Evolutionary conservation across 2,329 filamentous ascomycete genomes (phyloP), one percentile per base, ranked within the genome.

Genomic region (Cordyceps cateniannulata): DNA sequence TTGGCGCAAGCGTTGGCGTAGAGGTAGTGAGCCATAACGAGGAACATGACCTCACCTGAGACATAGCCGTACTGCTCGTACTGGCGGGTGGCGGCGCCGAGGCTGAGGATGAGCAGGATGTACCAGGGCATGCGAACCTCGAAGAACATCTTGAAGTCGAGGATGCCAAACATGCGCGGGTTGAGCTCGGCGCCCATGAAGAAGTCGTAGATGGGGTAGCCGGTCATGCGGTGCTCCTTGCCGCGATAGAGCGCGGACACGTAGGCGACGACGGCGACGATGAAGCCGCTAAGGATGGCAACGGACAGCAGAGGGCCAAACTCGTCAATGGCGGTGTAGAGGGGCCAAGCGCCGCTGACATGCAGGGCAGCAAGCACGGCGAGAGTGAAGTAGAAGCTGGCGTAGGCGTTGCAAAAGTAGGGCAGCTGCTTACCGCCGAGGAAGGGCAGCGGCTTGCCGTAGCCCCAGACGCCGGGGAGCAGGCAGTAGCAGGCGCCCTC

Each of bases 61-160:
- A 96, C 88, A 71, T 92, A 96, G 60, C 92, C 92, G 68, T 93
- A 92, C 38, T 81, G 76, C 73, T 96, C 91, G 68, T 91, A 91
- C 74, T 96, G 93, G 64, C 90, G 86, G 48, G 89, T 85, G 45
- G 90, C 91, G 12, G 91, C 84, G 45, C 87, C 91, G 62, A 89
- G 81, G 62, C 87, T 87, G 48, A 93, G 80, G 62, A 93, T 84
- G 69, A 96, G 87, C 49, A 96, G 82, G 66, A 96, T 93, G 76
- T 87, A 96, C 92, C 92, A 96, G 42, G 92, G 92, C 65, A 96
- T 83, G 67, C 92, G 88, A 63, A 96, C 91, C 73, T 96, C 92
- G 70, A 91, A 95, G 77, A 96, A 96, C 92, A 96, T 96, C 80
- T 96, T 96, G 79, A 96, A 91, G 76, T 96, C 92, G 59, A 96